Evolutionary conservation across 345 rosid genomes (phyloP), one percentile per base, ranked within the genome.

Genomic region (Salix caprea): DNA sequence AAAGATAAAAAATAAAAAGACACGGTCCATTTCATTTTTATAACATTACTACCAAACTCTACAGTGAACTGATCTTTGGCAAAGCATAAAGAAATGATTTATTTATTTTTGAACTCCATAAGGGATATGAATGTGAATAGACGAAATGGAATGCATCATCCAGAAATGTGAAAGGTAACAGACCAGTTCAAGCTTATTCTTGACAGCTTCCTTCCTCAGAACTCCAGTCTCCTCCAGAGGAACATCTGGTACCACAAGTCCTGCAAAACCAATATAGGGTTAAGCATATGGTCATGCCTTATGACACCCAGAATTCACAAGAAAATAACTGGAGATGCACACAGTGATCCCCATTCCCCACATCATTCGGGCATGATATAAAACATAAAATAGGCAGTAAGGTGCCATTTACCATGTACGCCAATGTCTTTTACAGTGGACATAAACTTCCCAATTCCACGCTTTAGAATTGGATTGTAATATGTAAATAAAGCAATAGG

Each of bases 241-340:
- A 79, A 96, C 97, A 85, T 96, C 99, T 60, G 98, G 97, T 73
- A 96, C 97, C 56, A 93, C 94, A 82, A 96, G 96, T 71, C 91
- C 99, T 90, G 84, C 75, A 76, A 81, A 56, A 76, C 48, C 72
- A 39, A 32, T 54, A 4, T 4, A 21, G 24, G 71, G 42, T 32
- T 34, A 65, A 48, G 18, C 23, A 30, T 42, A 37, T 26, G 40
- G n/a, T n/a, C 6, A 42, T 4, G 73, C n/a, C 19, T n/a, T n/a
- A 50, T 14, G 26, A 34, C 26, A 46, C 19, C 26, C 28, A 58
- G 9, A 60, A 73, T 42, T 68, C 30, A 74, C 42, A 46, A 14
- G 1, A 71, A 74, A 50, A 40, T 24, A 15, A 32, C 2, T 1
- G 44, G 44, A 78, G 30, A 16, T 21, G 48, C 13, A 13, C 34